phyloP scores from a whole-genome alignment of 371 early-diverging fungal species.

The Mucor velutinosus region DNA sequence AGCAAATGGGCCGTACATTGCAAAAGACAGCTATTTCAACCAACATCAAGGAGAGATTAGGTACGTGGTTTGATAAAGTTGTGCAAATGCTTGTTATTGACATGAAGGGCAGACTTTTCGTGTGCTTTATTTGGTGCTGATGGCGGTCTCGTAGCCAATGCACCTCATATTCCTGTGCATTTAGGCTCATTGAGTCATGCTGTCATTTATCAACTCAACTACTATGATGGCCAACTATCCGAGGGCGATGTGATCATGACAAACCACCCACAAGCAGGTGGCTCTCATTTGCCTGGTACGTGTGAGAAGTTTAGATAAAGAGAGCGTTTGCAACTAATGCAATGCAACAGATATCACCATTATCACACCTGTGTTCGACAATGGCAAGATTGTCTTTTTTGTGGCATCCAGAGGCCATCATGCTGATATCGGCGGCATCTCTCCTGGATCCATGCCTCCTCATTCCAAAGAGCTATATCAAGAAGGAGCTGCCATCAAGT shows the following conservation, averaged over 20 bases:
- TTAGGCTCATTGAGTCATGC: slow-evolving; percentile 93
- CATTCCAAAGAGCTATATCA: slow-evolving; percentile 87
- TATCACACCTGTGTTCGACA: slow-evolving; percentile 94
- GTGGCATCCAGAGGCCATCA: slow-evolving; percentile 97
- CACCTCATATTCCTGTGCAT: slow-evolving; percentile 97
- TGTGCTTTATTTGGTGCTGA: slow-evolving; percentile 96
- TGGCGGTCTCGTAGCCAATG: slow-evolving; percentile 87
- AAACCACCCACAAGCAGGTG: slow-evolving; percentile 97
- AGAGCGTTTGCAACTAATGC: background rate
- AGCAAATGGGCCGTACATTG: slow-evolving; percentile 95
- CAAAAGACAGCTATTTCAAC: slow-evolving; percentile 95
- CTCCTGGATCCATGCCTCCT: slow-evolving; percentile 84
- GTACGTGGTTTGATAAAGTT: slow-evolving; percentile 7
- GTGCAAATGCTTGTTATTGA: background rate
- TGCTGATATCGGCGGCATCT: slow-evolving; percentile 94
- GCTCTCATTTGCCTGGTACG: slow-evolving; percentile 86
- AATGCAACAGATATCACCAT: slow-evolving; percentile 79
- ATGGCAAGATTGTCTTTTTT: slow-evolving; percentile 85
- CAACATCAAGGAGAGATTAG: slow-evolving; percentile 93
- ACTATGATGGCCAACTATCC: slow-evolving; percentile 60
- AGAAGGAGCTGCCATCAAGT: slow-evolving; percentile 92
- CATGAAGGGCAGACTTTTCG: slow-evolving; percentile 76
- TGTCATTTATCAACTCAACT: slow-evolving; percentile 85
- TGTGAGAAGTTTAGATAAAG: background rate
- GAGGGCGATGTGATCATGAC: slow-evolving; percentile 95